Evolutionary conservation across 139 green algal genomes (phyloP).

Genomic region (Coelastrella sp.): DNA sequence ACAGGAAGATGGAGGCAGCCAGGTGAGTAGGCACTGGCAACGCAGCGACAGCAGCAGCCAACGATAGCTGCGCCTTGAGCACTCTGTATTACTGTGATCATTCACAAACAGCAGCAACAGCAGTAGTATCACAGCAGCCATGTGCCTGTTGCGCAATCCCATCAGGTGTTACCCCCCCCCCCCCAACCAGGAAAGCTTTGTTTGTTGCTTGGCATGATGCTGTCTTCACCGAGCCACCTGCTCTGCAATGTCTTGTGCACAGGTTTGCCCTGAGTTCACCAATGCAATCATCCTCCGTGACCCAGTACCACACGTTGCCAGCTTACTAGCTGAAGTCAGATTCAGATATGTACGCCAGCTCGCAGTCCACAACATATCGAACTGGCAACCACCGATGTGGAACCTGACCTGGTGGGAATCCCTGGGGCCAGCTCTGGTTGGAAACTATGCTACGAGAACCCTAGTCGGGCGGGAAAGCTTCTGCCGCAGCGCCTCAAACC

Average conservation of each 20-base stretch:
- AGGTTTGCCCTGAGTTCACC: slow-evolving; percentile 33
- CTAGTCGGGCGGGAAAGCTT: slow-evolving; percentile 12
- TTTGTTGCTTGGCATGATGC: too few species aligned
- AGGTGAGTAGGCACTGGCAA: neutral
- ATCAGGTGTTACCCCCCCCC: too few species aligned
- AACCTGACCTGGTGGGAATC: slow-evolving; percentile 40
- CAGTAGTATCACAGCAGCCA: neutral
- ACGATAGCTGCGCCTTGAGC: too few species aligned
- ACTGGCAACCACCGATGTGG: slow-evolving; percentile 26
- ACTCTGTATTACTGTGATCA: too few species aligned
- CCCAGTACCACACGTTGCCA: slow-evolving; percentile 33
- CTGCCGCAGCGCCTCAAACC: slow-evolving; percentile 34
- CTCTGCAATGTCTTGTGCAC: neutral
- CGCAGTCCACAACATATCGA: slow-evolving; percentile 11
- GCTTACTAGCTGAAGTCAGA: slow-evolving; percentile 32
- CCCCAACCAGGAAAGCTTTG: too few species aligned
- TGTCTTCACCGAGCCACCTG: too few species aligned
- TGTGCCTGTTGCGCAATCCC: neutral
- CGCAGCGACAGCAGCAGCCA: neutral
- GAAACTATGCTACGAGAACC: slow-evolving; percentile 30
- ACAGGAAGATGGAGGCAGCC: neutral
- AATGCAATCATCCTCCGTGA: slow-evolving; percentile 39
- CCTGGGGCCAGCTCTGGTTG: slow-evolving; percentile 35
- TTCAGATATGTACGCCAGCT: slow-evolving; percentile 40
- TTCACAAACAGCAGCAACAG: too few species aligned